These are phyloP conservation scores for Lasiodiplodia theobromae DNA, from an alignment of 2,329 filamentous ascomycete species.

Conservation along the genomic window DNA sequence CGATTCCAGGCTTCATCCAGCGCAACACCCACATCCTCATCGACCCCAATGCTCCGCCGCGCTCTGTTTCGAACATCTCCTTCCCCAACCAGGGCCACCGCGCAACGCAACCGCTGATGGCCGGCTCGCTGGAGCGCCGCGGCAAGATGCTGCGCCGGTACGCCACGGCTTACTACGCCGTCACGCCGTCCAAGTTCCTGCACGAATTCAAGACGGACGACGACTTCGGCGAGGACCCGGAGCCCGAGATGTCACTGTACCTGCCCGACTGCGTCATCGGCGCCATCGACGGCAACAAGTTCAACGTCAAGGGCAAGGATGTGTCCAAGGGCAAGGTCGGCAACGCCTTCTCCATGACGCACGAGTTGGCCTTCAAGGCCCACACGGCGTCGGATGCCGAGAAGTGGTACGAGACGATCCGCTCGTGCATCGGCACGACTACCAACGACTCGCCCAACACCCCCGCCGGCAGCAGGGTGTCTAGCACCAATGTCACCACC, in stretches of 20 bases:
- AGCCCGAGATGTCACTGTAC: slow-evolving; percentile 87
- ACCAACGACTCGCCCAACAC: slow-evolving; percentile 50
- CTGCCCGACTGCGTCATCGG: slow-evolving; percentile 89
- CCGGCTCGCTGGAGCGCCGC: slow-evolving; percentile 89
- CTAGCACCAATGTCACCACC: slow-evolving; percentile 35
- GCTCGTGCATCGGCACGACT: slow-evolving; percentile 62
- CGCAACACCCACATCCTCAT: slow-evolving; percentile 77
- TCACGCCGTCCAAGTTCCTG: slow-evolving; percentile 85
- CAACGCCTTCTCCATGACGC: slow-evolving; percentile 78
- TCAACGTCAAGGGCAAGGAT: slow-evolving; percentile 96
- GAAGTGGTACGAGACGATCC: slow-evolving; percentile 83
- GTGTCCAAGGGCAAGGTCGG: slow-evolving; percentile 77
- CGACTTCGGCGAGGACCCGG: slow-evolving; percentile 72
- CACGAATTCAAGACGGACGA: slow-evolving; percentile 98
- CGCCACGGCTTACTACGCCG: slow-evolving; percentile 84
- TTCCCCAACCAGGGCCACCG: slow-evolving; percentile 91
- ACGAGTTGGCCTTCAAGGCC: slow-evolving; percentile 88
- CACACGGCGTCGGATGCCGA: slow-evolving; percentile 79
- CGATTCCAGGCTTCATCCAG: slow-evolving; percentile 65
- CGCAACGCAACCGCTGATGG: slow-evolving; percentile 81
- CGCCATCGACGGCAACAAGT: slow-evolving; percentile 76
- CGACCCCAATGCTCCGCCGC: slow-evolving; percentile 76
- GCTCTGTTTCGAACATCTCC: slow-evolving; percentile 73
- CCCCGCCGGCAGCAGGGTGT: slow-evolving; percentile 45
- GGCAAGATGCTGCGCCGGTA: slow-evolving; percentile 85